A percentile compares a stretch with the other conserved stretches of the same genome.
phyloP scores from a whole-genome alignment of 2,329 filamentous ascomycete species.

The Venturia effusa region DNA sequence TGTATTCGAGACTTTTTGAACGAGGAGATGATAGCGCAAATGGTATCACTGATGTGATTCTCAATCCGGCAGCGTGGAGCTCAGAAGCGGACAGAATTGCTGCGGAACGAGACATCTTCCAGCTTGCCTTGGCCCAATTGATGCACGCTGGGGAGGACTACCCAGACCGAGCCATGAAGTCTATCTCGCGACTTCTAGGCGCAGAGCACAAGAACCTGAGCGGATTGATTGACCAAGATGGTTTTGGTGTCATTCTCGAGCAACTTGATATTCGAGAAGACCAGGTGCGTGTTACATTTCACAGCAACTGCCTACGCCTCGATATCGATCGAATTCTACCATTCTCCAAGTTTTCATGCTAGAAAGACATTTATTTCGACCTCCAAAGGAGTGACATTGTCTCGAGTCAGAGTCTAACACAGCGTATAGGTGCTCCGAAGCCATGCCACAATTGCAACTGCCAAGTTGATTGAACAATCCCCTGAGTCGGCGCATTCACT shows the following conservation, averaged over 20 bases:
- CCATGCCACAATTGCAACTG: conserved; percentile 71
- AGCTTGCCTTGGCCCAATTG: conserved; percentile 72
- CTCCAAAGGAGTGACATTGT: neutral
- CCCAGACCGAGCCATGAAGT: conserved; percentile 49
- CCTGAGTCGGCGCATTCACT: conserved; percentile 58
- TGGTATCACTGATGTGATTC: conserved; percentile 30
- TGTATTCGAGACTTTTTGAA: conserved; percentile 33
- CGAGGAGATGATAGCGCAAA: conserved; percentile 36
- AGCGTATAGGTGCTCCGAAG: conserved; percentile 48
- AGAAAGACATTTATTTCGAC: neutral
- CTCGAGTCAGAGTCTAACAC: neutral
- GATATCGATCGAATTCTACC: neutral
- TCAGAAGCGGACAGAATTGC: conserved; percentile 33
- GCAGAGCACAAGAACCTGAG: conserved; percentile 44
- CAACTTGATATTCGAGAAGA: conserved; percentile 78
- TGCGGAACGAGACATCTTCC: conserved; percentile 49
- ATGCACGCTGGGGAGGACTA: conserved; percentile 82
- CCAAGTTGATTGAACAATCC: conserved; percentile 72
- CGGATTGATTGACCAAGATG: conserved; percentile 58
- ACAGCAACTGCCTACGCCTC: neutral
- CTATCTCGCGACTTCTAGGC: conserved; percentile 47
- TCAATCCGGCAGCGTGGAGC: conserved; percentile 32
- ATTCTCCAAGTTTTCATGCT: neutral
- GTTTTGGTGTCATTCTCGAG: conserved; percentile 74
- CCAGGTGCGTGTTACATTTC: conserved; percentile 21